Evolutionary conservation across 345 rosid genomes (phyloP).

Genomic region (Gynandropsis gynandra): DNA sequence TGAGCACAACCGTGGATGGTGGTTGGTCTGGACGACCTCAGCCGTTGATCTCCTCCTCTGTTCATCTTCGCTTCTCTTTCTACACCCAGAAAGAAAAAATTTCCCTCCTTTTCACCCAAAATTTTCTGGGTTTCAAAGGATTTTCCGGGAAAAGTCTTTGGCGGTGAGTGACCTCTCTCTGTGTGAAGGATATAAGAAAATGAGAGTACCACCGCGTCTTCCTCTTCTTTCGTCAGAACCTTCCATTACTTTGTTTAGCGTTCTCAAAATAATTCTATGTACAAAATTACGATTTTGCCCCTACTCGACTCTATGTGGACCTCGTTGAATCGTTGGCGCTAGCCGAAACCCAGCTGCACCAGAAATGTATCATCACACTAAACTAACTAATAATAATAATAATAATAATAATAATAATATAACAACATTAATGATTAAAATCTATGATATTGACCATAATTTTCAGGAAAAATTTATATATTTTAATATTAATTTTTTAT

Average conservation of each 20-base stretch:
- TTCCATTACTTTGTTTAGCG: constrained; percentile 1
- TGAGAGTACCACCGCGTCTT: constrained; percentile 34
- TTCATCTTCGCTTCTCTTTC: constrained; percentile 36
- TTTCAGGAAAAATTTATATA: too few species aligned
- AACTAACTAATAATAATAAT: too few species aligned
- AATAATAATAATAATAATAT: too few species aligned
- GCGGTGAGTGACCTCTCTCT: constrained; percentile 1
- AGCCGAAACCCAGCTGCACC: too few species aligned
- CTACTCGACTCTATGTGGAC: too few species aligned
- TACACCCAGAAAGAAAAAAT: background rate
- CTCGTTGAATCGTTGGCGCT: too few species aligned
- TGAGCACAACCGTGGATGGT: constrained; percentile 85
- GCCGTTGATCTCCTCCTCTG: constrained; percentile 38
- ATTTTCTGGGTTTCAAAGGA: too few species aligned
- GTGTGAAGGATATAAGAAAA: background rate
- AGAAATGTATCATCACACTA: too few species aligned
- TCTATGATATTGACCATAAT: too few species aligned
- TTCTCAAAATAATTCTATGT: background rate
- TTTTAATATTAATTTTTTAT: too few species aligned
- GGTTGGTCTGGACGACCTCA: constrained; percentile 62
- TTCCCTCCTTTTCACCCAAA: background rate
- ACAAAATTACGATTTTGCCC: too few species aligned
- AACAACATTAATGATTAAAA: too few species aligned
- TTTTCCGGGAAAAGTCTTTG: constrained; percentile 10
- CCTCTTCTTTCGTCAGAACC: constrained; percentile 25